Conservation (phyloP, 2,329 filamentous ascomycete species). For the Orbilia ellipsospora region DNA sequence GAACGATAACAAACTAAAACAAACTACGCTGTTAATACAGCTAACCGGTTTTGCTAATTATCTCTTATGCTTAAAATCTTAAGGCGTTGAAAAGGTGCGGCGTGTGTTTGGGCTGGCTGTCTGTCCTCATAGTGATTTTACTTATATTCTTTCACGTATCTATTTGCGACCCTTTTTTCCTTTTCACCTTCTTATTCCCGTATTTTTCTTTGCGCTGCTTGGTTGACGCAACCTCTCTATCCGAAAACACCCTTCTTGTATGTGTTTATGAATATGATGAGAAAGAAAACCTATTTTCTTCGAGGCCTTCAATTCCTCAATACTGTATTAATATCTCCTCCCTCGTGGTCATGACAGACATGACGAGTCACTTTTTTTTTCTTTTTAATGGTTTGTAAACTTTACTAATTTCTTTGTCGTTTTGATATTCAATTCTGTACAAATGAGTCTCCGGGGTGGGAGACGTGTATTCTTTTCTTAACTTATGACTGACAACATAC, state of each 20-base stretch:
- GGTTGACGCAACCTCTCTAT: slow-evolving; percentile 17
- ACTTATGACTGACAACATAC: slow-evolving; percentile 23
- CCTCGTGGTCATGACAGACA: not conserved
- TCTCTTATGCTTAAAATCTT: slow-evolving; percentile 29
- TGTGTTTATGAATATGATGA: slow-evolving; percentile 34
- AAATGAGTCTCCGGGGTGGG: slow-evolving; percentile 28
- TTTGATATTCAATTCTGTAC: slow-evolving; percentile 12
- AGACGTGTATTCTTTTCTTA: slow-evolving; percentile 26
- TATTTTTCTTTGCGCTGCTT: not conserved
- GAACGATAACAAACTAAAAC: slow-evolving; percentile 18
- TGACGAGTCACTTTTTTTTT: slow-evolving; percentile 22
- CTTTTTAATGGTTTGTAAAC: slow-evolving; percentile 6
- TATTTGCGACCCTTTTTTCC: not conserved
- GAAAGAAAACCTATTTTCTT: slow-evolving; percentile 16
- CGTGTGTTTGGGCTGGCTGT: slow-evolving; percentile 36
- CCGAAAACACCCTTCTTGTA: slow-evolving; percentile 26
- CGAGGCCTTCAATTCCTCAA: slow-evolving; percentile 23
- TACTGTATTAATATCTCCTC: slow-evolving; percentile 45
- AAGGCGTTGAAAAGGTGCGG: slow-evolving; percentile 49
- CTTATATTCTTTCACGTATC: slow-evolving; percentile 13
- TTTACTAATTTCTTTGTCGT: slow-evolving; percentile 38
- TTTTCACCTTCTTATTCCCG: slow-evolving; percentile 12
- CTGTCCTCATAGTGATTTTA: slow-evolving; percentile 26
- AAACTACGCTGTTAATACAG: slow-evolving; percentile 21
- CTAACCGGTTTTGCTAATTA: not conserved